Evolutionary conservation across 768 basidiomycete genomes (phyloP).

Genomic region (Boletus edulis): DNA sequence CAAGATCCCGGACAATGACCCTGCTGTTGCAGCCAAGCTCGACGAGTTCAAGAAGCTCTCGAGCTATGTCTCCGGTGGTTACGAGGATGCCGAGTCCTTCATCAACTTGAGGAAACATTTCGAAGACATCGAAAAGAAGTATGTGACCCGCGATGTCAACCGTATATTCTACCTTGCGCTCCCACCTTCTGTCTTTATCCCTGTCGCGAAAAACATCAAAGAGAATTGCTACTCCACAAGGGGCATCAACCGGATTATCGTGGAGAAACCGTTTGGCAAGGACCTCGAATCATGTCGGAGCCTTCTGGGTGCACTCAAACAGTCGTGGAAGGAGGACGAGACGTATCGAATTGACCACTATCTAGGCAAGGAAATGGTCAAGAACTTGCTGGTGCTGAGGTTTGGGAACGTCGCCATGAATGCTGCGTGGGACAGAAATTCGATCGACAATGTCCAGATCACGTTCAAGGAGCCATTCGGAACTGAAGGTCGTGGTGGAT

Average conservation of each 20-base stretch:
- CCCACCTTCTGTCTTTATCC: conserved; percentile 94
- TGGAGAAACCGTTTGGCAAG: conserved; percentile 99
- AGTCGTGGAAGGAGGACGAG: conserved; percentile 93
- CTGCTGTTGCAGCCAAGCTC: conserved; percentile 56
- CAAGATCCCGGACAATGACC: conserved; percentile 69
- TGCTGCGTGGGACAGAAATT: conserved; percentile 93
- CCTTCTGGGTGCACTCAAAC: conserved; percentile 75
- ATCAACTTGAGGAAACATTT: conserved; percentile 73
- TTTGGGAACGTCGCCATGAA: conserved; percentile 93
- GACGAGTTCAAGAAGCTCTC: conserved; percentile 81
- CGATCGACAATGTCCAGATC: conserved; percentile 95
- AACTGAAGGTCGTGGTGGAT: conserved; percentile 99
- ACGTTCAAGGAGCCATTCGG: conserved; percentile 99
- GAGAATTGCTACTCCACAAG: conserved; percentile 70
- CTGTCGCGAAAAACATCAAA: conserved; percentile 81
- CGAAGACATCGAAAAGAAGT: conserved; percentile 71
- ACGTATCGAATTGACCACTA: conserved; percentile 99
- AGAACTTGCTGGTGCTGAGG: conserved; percentile 92
- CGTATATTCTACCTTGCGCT: conserved; percentile 97
- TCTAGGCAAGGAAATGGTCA: conserved; percentile 99
- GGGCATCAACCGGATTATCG: conserved; percentile 88
- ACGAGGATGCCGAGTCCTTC: conserved; percentile 84
- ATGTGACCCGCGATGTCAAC: conserved; percentile 62
- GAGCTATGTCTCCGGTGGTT: conserved; percentile 83
- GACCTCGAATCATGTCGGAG: conserved; percentile 82